Evolutionary conservation across 768 basidiomycete species (phyloP).

Genomic region (Chalciporus chontae): DNA sequence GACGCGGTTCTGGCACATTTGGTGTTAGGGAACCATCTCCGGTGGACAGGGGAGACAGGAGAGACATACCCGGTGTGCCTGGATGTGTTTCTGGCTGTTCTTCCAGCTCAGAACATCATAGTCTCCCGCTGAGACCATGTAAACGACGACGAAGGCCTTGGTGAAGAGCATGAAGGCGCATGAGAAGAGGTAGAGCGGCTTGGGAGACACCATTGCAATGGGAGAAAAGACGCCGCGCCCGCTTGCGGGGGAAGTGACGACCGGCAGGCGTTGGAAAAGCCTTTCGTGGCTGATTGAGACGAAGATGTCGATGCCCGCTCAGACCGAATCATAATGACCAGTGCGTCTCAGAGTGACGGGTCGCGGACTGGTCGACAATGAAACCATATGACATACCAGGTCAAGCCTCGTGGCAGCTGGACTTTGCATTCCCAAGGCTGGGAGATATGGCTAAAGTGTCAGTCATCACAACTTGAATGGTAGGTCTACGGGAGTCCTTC

Average conservation of each 20-base stretch:
- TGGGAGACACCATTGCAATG: conserved; percentile 15
- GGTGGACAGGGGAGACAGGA: not conserved
- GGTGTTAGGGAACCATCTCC: not conserved
- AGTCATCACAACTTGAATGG: too few relatives aligned
- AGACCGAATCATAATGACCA: conserved; percentile 8
- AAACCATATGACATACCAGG: not conserved
- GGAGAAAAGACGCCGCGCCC: not conserved
- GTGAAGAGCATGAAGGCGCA: conserved; percentile 17
- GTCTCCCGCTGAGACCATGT: conserved; percentile 21
- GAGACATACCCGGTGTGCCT: conserved; percentile 15
- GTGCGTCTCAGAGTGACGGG: not conserved
- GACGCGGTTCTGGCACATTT: conserved; percentile 14
- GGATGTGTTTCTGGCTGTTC: conserved; percentile 19
- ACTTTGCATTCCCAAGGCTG: too few relatives aligned
- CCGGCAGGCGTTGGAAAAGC: not conserved
- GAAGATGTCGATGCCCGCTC: conserved; percentile 1
- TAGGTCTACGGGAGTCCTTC: too few relatives aligned
- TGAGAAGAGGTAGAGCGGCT: conserved; percentile 13
- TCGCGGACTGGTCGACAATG: not conserved
- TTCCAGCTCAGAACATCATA: conserved; percentile 13
- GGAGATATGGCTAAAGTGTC: too few relatives aligned
- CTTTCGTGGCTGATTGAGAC: too few relatives aligned
- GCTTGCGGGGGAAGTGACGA: not conserved
- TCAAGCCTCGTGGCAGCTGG: too few relatives aligned
- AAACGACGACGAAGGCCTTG: conserved; percentile 15